Conservation (phyloP, 306 rosid species). For the Mimosa pudica region DNA sequence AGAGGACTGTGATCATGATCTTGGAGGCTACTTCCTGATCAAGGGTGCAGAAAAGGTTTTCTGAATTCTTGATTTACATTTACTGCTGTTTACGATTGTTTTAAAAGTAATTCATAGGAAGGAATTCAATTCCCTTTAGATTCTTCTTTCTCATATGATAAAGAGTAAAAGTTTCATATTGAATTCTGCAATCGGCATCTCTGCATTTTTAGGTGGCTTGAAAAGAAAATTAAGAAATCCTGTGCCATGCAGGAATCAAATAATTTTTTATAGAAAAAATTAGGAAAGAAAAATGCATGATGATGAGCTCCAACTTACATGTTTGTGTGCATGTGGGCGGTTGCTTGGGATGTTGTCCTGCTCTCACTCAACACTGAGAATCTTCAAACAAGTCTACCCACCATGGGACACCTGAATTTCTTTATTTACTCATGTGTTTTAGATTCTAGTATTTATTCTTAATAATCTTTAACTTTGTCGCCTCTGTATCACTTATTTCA, state of each 20-base stretch:
- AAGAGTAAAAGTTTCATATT: neutral
- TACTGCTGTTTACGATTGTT: neutral
- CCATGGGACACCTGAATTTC: neutral
- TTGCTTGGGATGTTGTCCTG: neutral
- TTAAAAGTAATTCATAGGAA: neutral
- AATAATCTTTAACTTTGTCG: neutral
- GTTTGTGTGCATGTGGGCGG: neutral
- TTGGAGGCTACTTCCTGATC: constrained; percentile 86
- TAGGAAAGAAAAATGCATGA: neutral
- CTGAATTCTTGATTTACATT: neutral
- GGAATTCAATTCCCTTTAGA: neutral
- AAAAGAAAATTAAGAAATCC: neutral
- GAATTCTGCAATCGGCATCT: neutral
- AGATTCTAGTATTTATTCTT: constrained; percentile 6
- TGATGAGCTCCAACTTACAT: neutral
- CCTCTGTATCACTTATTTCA: constrained; percentile 4
- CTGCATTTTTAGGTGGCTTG: neutral
- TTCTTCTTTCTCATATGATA: neutral
- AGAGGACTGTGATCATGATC: constrained; percentile 84
- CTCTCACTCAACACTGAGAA: neutral
- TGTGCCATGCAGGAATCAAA: neutral
- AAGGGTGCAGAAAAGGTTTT: constrained; percentile 96
- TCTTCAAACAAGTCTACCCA: neutral
- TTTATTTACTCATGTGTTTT: neutral
- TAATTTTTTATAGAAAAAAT: neutral